Conservation (phyloP, 805 yeast species). For the Kazachstania taianensis region DNA sequence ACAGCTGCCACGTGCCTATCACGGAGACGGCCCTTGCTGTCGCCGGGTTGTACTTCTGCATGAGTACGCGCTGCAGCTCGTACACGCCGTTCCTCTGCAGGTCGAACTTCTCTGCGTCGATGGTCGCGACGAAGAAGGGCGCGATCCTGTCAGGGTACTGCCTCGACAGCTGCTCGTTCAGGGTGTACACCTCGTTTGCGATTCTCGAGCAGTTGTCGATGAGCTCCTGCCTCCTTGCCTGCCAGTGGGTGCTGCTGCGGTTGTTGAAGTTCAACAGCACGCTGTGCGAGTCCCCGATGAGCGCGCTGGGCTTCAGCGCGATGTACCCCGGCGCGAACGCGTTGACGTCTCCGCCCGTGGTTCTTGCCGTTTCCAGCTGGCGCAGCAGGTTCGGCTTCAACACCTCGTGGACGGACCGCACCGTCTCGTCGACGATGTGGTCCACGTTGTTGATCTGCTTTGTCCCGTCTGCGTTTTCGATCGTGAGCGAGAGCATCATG, state of each 20-base stretch:
- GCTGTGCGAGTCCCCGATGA: conserved; percentile 65
- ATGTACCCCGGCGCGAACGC: conserved; percentile 83
- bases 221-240: conserved; percentile 41
- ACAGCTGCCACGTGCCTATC: conserved; percentile 90
- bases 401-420: conserved; percentile 55
- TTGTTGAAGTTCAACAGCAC: conserved; percentile 53
- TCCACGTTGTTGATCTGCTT: conserved; percentile 47
- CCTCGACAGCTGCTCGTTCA: conserved; percentile 40
- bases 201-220: conserved; percentile 57
- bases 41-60: conserved; percentile 56
- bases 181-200: conserved; percentile 44
- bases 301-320: conserved; percentile 89
- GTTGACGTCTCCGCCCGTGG: conserved; percentile 39
- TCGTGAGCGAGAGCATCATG: conserved; percentile 91
- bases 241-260: conserved; percentile 40
- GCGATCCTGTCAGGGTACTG: conserved; percentile 54
- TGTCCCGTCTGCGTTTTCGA: conserved; percentile 84
- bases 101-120: conserved; percentile 87
- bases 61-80: conserved; percentile 74
- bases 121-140: conserved; percentile 66
- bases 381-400: conserved; percentile 60
- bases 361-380: conserved; percentile 34
- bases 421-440: conserved; percentile 52
- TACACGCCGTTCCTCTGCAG: conserved; percentile 81
- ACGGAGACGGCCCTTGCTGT: conserved; percentile 49